Evolutionary conservation across 2,329 filamentous ascomycete species (phyloP), one percentile per base, ranked within the genome.

Genomic region (Rosellinia necatrix): DNA sequence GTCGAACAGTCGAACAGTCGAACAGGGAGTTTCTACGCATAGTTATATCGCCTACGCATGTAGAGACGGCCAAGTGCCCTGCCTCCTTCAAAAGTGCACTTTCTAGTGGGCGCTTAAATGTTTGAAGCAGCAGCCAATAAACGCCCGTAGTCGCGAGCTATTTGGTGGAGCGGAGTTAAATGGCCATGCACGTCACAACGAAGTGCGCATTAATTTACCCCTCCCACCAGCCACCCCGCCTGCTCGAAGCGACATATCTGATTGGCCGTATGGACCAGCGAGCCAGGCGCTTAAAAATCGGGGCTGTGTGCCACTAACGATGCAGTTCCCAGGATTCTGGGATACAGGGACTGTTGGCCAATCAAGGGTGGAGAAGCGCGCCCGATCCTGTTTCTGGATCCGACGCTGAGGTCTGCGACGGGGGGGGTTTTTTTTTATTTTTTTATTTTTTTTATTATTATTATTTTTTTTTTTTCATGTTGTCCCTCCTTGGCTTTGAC

Each of bases 251-350:
- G 6, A 30, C 13, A 13, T 32, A 21, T 34, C 27, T 58, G 37
- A 56, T 60, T 60, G 54, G 58, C 41, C 22, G 6, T 10, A 4
- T 10, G 9, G 38, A 25, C 21, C 48, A 48, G 12, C 30, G 50
- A 12, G 35, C 34, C 49, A 47, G 56, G 59, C 59, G 59, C 59
- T 56, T 61, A 61, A 61, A 59, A 55, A 60, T 19, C n/a, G 58
- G 56, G 48, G 25, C 27, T 10, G 34, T 8, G 32, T 55, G 29
- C 43, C 50, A 47, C 53, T 49, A 32, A 17, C 53, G 32, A 59
- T 61, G 60, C 60, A 63, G 44, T 48, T 56, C 56, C 58, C 60
- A 59, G 60, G 60, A 59, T 63, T 44, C 60, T 53, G 60, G 60
- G 34, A 63, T 53, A 49, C 40, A 51, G 47, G 54, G 49, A 44